Conservation (phyloP, 768 basidiomycete genomes). For the Mycena rosella region DNA sequence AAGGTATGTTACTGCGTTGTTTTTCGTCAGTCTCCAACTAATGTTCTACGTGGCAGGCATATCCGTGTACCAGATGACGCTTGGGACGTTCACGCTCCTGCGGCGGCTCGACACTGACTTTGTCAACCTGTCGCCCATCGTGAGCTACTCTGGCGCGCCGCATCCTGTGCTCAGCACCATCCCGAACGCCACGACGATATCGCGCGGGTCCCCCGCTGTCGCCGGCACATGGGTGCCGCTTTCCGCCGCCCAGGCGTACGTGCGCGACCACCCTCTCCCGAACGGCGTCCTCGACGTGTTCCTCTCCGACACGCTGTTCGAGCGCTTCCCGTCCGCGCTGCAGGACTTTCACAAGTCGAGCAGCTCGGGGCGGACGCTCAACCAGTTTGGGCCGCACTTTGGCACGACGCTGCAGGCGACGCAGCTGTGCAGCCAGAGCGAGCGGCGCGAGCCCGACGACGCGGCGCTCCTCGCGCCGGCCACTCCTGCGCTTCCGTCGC, state of each 20-base stretch:
- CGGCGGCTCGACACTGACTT: slow-evolving; percentile 86
- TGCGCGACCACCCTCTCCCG: slow-evolving; percentile 59
- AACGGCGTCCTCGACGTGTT: slow-evolving; percentile 63
- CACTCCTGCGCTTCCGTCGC: not conserved
- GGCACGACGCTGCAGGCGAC: slow-evolving; percentile 61
- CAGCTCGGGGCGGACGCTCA: slow-evolving; percentile 59
- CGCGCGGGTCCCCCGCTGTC: slow-evolving; percentile 65
- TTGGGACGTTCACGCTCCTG: slow-evolving; percentile 67
- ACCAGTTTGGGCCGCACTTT: slow-evolving; percentile 77
- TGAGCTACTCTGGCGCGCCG: slow-evolving; percentile 57
- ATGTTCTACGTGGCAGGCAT: slow-evolving; percentile 63
- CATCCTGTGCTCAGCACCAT: slow-evolving; percentile 54
- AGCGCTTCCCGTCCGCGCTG: slow-evolving; percentile 72
- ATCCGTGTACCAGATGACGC: slow-evolving; percentile 78
- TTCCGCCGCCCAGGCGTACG: slow-evolving; percentile 63
- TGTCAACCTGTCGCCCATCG: slow-evolving; percentile 76
- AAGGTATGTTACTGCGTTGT: slow-evolving; percentile 62
- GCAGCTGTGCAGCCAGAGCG: slow-evolving; percentile 41
- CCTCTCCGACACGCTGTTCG: slow-evolving; percentile 71
- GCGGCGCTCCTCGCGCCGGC: slow-evolving; percentile 18
- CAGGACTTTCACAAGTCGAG: slow-evolving; percentile 68
- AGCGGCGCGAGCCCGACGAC: slow-evolving; percentile 36
- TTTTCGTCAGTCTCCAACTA: slow-evolving; percentile 20
- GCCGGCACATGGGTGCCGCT: slow-evolving; percentile 82
- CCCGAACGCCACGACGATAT: slow-evolving; percentile 63